These are phyloP conservation scores for Hypoxylon sp. DNA, from an alignment of 2,329 filamentous ascomycete species.

Conservation along the genomic window DNA sequence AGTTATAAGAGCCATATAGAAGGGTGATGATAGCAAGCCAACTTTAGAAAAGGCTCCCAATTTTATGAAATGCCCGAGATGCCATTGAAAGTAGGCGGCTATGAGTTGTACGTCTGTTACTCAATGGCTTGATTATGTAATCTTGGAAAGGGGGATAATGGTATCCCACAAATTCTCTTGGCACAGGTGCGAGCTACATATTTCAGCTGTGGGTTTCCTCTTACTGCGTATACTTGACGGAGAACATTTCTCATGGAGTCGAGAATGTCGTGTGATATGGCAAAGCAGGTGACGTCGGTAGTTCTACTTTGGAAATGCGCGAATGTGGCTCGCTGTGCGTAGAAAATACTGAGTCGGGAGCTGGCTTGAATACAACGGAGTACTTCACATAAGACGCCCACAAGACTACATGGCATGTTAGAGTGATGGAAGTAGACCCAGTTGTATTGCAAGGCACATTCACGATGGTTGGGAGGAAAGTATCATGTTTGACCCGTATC, in stretches of 20 bases:
- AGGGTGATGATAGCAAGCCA: no score
- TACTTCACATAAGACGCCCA: neutral
- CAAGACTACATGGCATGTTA: neutral
- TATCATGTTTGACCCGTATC: constrained; percentile 74
- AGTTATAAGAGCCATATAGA: no score
- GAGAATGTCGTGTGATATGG: neutral
- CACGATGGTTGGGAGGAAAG: constrained; percentile 6
- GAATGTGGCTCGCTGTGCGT: neutral
- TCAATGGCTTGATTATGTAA: neutral
- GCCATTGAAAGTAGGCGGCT: neutral
- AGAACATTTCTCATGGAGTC: no score
- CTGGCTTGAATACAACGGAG: neutral
- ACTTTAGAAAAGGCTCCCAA: neutral
- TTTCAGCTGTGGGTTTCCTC: neutral
- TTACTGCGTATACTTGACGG: no score
- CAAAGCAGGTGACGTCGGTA: neutral
- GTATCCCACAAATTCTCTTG: neutral
- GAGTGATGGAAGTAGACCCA: neutral
- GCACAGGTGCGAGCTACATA: neutral
- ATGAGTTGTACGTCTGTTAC: neutral
- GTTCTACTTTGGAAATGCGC: neutral
- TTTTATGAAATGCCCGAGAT: neutral
- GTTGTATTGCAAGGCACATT: constrained; percentile 8
- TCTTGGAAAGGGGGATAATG: neutral
- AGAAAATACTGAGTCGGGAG: neutral